Evolutionary conservation across 371 early-diverging fungal species (phyloP).

Genomic region (Rhizopus microsporus): DNA sequence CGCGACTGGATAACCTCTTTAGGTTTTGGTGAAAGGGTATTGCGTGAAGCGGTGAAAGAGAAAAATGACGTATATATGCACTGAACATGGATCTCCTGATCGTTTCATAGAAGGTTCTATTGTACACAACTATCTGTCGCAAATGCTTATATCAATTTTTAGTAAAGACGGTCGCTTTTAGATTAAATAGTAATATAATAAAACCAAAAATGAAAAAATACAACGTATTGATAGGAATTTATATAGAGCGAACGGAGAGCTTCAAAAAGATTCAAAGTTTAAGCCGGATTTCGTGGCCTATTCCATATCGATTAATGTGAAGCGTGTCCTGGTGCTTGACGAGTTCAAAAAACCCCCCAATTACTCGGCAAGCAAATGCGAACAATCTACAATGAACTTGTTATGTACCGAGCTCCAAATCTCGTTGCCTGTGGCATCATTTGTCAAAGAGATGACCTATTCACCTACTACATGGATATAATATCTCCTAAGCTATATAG

Average conservation of each 20-base stretch:
- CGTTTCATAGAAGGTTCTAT: no score
- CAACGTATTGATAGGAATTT: conserved; percentile 16
- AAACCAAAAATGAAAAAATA: conserved; percentile 15
- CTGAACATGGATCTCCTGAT: no score
- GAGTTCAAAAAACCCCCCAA: conserved; percentile 18
- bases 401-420: conserved; percentile 10
- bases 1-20: no score
- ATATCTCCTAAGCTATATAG: conserved; percentile 16
- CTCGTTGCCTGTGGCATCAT: conserved; percentile 19
- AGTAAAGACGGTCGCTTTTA: no score
- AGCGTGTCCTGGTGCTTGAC: conserved; percentile 15
- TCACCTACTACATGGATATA: conserved; percentile 15
- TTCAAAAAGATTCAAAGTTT: conserved; percentile 12
- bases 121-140: no score
- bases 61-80: no score
- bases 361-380: conserved; percentile 19
- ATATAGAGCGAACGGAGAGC: conserved; percentile 17
- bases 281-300: conserved; percentile 18
- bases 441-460: conserved; percentile 9
- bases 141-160: no score
- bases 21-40: no score
- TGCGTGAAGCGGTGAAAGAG: no score
- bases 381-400: conserved; percentile 13
- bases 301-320: conserved; percentile 12
- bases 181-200: no score